These are phyloP conservation scores for Pseudopyricularia cyperi DNA, from an alignment of 2,329 filamentous ascomycete species.

Conservation along the genomic window DNA sequence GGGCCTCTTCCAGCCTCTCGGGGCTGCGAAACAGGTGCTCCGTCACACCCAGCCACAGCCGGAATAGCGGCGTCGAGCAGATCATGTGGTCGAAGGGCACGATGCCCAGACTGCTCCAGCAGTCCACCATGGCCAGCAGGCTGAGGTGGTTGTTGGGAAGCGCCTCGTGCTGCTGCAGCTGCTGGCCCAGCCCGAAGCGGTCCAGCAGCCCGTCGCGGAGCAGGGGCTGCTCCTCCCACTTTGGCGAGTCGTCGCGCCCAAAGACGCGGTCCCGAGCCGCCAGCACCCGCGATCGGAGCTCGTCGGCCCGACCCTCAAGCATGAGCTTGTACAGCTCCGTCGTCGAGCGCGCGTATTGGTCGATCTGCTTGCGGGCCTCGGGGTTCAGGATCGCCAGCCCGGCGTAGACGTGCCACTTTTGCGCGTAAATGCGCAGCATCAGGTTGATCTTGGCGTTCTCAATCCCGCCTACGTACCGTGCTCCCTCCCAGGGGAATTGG, in stretches of 20 bases:
- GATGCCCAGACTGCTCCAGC: slow-evolving; percentile 88
- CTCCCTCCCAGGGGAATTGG: slow-evolving; percentile 93
- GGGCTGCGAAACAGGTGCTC: slow-evolving; percentile 87
- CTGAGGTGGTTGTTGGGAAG: slow-evolving; percentile 87
- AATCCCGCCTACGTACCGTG: slow-evolving; percentile 92
- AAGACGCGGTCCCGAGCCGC: slow-evolving; percentile 57
- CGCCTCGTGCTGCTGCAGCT: slow-evolving; percentile 8
- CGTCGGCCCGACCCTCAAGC: slow-evolving; percentile 69
- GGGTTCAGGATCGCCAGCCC: slow-evolving; percentile 95
- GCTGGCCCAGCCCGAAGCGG: slow-evolving; percentile 63
- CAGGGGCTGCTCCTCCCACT: slow-evolving; percentile 51
- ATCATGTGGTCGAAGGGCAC: slow-evolving; percentile 99
- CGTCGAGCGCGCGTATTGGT: slow-evolving; percentile 83
- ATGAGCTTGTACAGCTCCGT: slow-evolving; percentile 96
- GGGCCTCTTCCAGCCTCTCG: slow-evolving; percentile 67
- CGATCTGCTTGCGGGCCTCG: slow-evolving; percentile 80
- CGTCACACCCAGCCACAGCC: slow-evolving; percentile 91
- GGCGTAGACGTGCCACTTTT: slow-evolving; percentile 99
- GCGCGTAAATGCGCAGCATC: slow-evolving; percentile 90
- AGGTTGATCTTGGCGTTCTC: slow-evolving; percentile 99
- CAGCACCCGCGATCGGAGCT: slow-evolving; percentile 60
- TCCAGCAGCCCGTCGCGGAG: slow-evolving; percentile 78
- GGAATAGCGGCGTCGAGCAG: slow-evolving; percentile 93
- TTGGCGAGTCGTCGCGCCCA: slow-evolving; percentile 50
- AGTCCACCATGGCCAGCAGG: slow-evolving; percentile 93